phyloP scores from a whole-genome alignment of 305 asterid species.

The Fraxinus sp. region DNA sequence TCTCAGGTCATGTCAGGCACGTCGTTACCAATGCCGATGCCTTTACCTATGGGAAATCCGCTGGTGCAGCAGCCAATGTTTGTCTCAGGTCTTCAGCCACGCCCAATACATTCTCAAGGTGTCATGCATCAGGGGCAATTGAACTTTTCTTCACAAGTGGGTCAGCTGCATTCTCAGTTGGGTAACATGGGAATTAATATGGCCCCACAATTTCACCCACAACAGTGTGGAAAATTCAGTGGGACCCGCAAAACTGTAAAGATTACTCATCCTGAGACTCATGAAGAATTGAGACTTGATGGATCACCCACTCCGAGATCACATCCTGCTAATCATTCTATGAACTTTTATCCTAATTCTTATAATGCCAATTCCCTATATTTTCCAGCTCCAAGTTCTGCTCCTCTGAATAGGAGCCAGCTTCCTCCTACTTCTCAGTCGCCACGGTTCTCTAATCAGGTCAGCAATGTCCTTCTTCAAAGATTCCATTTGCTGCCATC shows the following conservation, averaged over 20 bases:
- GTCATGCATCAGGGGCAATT: slow-evolving; percentile 76
- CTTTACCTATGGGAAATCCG: slow-evolving; percentile 59
- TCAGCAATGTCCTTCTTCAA: slow-evolving; percentile 22
- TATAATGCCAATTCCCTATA: slow-evolving; percentile 43
- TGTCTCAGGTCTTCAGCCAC: slow-evolving; percentile 66
- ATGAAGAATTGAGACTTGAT: slow-evolving; percentile 78
- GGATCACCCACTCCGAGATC: slow-evolving; percentile 56
- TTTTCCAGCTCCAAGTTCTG: slow-evolving; percentile 50
- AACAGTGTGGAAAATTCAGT: slow-evolving; percentile 46
- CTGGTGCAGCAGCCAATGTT: slow-evolving; percentile 62
- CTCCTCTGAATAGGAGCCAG: slow-evolving; percentile 45
- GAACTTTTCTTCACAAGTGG: slow-evolving; percentile 63
- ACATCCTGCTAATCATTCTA: slow-evolving; percentile 52
- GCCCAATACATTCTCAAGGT: slow-evolving; percentile 71
- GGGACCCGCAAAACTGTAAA: slow-evolving; percentile 64
- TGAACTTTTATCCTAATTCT: slow-evolving; percentile 49
- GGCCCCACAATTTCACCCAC: slow-evolving; percentile 63
- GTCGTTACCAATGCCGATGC: slow-evolving; percentile 43
- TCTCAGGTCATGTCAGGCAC: slow-evolving; percentile 62
- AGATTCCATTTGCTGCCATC: slow-evolving; percentile 16
- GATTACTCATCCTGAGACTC: slow-evolving; percentile 83
- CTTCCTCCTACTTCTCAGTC: slow-evolving; percentile 52
- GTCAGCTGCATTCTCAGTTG: slow-evolving; percentile 59
- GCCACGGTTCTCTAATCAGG: slow-evolving; percentile 62
- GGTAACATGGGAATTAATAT: slow-evolving; percentile 67